Conservation (phyloP, 805 yeast species). For the Saccharomyces mikatae region DNA sequence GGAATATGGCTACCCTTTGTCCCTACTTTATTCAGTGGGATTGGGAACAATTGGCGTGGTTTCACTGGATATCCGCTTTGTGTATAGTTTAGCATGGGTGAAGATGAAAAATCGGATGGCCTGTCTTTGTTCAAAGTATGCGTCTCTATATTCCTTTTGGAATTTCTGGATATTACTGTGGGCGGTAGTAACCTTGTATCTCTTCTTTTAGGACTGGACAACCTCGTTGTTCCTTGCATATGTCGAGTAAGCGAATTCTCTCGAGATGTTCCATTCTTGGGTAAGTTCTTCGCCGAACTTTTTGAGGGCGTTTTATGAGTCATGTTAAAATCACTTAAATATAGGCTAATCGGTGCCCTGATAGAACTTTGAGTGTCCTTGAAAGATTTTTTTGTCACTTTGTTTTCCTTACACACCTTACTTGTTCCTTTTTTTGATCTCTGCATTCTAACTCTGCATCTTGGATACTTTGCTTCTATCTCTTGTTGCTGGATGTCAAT, state of each 20-base stretch:
- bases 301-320: neutral
- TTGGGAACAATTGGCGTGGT: conserved; percentile 15
- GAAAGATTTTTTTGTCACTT: neutral
- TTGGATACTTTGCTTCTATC: conserved; percentile 25
- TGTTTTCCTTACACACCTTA: neutral
- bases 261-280: neutral
- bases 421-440: neutral
- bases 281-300: neutral
- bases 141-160: conserved; percentile 4
- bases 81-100: conserved; percentile 2
- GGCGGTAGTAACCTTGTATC: conserved; percentile 12
- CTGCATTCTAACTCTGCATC: conserved; percentile 21
- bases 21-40: conserved; percentile 15
- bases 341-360: neutral
- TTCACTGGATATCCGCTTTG: neutral
- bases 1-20: conserved; percentile 17
- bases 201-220: conserved; percentile 10
- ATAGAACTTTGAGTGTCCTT: neutral
- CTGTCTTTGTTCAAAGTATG: conserved; percentile 9
- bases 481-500: conserved; percentile 28
- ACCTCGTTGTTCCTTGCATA: neutral
- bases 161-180: conserved; percentile 8
- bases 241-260: neutral
- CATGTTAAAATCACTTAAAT: neutral
- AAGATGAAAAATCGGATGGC: conserved; percentile 10